Evolutionary conservation across 768 basidiomycete species (phyloP).

Genomic region (Gautieria morchelliformis): DNA sequence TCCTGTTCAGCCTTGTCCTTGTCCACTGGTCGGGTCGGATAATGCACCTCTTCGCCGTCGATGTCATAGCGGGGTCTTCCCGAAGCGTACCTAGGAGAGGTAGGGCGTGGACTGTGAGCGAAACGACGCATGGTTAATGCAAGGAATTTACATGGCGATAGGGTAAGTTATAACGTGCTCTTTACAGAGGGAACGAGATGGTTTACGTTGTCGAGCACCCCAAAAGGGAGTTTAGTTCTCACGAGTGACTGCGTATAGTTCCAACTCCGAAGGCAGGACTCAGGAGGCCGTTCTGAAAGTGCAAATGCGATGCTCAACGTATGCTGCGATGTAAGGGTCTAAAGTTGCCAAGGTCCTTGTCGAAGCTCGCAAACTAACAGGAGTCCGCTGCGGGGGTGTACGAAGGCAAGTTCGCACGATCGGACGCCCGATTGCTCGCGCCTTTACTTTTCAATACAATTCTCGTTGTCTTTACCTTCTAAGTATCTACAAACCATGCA

Average conservation of each 20-base stretch:
- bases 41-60: slow-evolving; percentile 77
- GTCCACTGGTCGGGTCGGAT: slow-evolving; percentile 95
- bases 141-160: neutral
- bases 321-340: too few relatives aligned
- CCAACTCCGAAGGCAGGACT: too few relatives aligned
- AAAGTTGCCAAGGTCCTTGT: too few relatives aligned
- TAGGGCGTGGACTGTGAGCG: slow-evolving; percentile 4
- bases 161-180: neutral
- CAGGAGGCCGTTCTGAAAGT: too few relatives aligned
- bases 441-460: too few relatives aligned
- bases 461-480: too few relatives aligned
- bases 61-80: slow-evolving; percentile 33
- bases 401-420: too few relatives aligned
- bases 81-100: slow-evolving; percentile 5
- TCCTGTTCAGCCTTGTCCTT: slow-evolving; percentile 97
- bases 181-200: neutral
- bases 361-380: too few relatives aligned
- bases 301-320: too few relatives aligned
- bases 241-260: neutral
- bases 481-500: too few relatives aligned
- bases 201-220: neutral
- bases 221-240: neutral
- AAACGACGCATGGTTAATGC: slow-evolving; percentile 3
- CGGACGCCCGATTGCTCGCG: too few relatives aligned
- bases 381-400: too few relatives aligned